Conservation (phyloP, 1,284 basidiomycete genomes). For the Cryptococcus sp. region DNA sequence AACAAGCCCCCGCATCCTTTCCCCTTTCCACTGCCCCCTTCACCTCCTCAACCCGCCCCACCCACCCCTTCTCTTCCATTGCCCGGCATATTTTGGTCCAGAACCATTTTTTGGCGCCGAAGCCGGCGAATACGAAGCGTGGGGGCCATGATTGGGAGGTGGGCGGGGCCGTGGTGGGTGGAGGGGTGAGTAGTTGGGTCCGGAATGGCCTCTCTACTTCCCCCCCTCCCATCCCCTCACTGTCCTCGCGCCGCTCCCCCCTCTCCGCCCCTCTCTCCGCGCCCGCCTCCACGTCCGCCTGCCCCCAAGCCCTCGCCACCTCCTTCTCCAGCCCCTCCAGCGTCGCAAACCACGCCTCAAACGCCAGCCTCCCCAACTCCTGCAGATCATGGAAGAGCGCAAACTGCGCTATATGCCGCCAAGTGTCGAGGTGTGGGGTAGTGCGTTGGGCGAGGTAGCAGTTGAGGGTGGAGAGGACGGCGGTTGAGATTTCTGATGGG, state of each 20-base stretch:
- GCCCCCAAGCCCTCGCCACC: background rate
- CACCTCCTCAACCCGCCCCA: background rate
- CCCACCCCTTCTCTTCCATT: constrained; percentile 13
- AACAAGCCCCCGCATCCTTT: background rate
- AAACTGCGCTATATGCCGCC: constrained; percentile 19
- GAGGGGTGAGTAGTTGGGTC: too few relatives aligned
- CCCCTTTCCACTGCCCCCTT: too few relatives aligned
- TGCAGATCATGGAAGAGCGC: constrained; percentile 4
- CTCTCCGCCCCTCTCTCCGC: background rate
- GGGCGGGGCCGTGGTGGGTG: too few relatives aligned
- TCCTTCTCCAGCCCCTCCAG: background rate
- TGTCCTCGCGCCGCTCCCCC: too few relatives aligned
- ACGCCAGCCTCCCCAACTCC: constrained; percentile 7
- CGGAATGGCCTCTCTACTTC: too few relatives aligned
- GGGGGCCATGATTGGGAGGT: too few relatives aligned
- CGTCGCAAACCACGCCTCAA: constrained; percentile 14
- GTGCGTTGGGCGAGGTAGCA: background rate
- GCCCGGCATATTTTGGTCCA: constrained; percentile 7
- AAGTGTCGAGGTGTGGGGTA: constrained; percentile 27
- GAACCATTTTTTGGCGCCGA: constrained; percentile 8
- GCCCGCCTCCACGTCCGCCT: background rate
- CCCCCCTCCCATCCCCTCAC: too few relatives aligned
- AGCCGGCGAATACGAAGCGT: constrained; percentile 3
- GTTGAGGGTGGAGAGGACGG: background rate
- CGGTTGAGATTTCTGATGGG: background rate